Conservation (phyloP, 805 yeast genomes). For the Ogataea sp. region DNA sequence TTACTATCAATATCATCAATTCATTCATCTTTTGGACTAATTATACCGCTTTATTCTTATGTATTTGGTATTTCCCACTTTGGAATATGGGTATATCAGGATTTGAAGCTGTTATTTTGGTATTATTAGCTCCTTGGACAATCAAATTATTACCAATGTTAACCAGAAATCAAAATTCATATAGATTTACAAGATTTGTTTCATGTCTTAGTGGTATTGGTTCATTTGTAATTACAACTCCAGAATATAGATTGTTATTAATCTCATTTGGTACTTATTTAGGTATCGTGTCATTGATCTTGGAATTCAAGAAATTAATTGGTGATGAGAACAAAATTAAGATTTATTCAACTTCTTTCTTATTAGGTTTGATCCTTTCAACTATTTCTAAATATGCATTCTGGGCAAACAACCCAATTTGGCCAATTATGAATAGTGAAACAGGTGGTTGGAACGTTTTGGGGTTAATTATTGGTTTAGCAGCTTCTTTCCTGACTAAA, state of each 20-base stretch:
- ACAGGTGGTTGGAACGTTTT: slow-evolving; percentile 82
- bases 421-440: slow-evolving; percentile 85
- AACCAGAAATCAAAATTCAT: slow-evolving; percentile 29
- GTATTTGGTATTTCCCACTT: slow-evolving; percentile 95
- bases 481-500: slow-evolving; percentile 53
- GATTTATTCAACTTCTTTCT: slow-evolving; percentile 44
- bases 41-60: slow-evolving; percentile 68
- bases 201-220: slow-evolving; percentile 66
- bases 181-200: slow-evolving; percentile 35
- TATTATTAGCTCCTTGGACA: slow-evolving; percentile 52
- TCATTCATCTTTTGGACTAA: slow-evolving; percentile 82
- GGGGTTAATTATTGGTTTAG: slow-evolving; percentile 57
- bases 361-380: slow-evolving; percentile 66
- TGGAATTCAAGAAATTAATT: neutral
- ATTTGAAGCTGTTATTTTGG: slow-evolving; percentile 65
- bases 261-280: slow-evolving; percentile 62
- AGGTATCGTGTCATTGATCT: slow-evolving; percentile 45
- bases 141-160: slow-evolving; percentile 19
- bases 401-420: slow-evolving; percentile 85
- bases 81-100: slow-evolving; percentile 99
- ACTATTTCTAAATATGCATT: slow-evolving; percentile 67
- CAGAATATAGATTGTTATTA: slow-evolving; percentile 59
- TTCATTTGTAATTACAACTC: slow-evolving; percentile 59
- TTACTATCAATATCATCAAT: slow-evolving; percentile 45
- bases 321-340: slow-evolving; percentile 22